Base-by-base conservation (phyloP, 495 filamentous ascomycete genomes). In the Penicillium arizonense region DNA sequence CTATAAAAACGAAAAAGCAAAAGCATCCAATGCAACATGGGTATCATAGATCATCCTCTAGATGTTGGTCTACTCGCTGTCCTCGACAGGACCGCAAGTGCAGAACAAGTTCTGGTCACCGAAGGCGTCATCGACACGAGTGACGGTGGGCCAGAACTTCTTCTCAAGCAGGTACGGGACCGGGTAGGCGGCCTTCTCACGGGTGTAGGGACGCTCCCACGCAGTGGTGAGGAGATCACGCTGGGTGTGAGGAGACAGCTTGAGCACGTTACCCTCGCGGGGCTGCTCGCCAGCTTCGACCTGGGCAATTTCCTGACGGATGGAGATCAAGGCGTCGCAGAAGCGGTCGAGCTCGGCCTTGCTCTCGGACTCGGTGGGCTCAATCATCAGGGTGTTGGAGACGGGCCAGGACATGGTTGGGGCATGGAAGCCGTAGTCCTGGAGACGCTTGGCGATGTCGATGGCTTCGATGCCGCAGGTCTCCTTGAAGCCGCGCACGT, bases 401-500 rank as follows among this genome's bases (percentile, higher is more conserved):
- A 98, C 93, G 5, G 94, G 94, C 91, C 91, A 98, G 64, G 86
- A 90, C 94, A 98, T 97, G 40, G 94, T 98, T 3, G 94, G 94
- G 3, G 95, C 91, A 68, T 98, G 94, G 82, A 98, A 98, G 37
- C 94, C 94, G 67, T 96, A 98, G 65, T 98, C 94, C 71, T 97
- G 93, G 8, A 98, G 84, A 52, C 94, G 90, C 78, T 98, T 98
- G 59, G 94, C 94, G 51, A 98, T 87, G 61, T 98, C 94, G 63
- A 97, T 96, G 37, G 91, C 94, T 75, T 97, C 93, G 64, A 98
- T 77, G 11, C 89, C 90, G 45, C 87, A 82, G 26, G 82, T 84
- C 18, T 96, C 90, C 65, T 90, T 89, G 79, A 97, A 96, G 23
- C 79, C 62, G 43, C 94, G 89, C 21, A 87, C 83, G 57, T 98